A percentile compares a stretch with the other conserved stretches of the same genome.
These are phyloP conservation scores for Trichoderma asperellum DNA, from an alignment of 2,329 filamentous ascomycete genomes.

Conservation along the genomic window DNA sequence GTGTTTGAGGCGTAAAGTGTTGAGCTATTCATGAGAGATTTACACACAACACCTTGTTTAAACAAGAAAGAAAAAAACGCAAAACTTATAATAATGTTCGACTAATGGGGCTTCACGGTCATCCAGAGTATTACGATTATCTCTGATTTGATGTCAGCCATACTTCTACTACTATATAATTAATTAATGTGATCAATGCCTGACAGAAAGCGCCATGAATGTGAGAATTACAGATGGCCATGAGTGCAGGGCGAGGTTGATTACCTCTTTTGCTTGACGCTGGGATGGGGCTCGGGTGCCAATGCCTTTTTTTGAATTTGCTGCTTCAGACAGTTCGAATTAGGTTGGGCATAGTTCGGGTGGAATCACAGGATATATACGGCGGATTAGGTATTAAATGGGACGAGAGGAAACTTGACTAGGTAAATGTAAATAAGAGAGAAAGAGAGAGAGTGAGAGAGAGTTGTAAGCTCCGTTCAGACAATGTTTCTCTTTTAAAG, in stretches of 20 bases:
- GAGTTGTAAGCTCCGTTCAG: background rate
- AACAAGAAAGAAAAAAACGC: background rate
- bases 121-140: constrained; percentile 7
- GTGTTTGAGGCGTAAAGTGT: constrained; percentile 33
- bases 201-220: background rate
- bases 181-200: constrained; percentile 26
- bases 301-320: background rate
- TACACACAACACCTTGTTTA: constrained; percentile 14
- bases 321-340: background rate
- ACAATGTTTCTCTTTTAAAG: background rate
- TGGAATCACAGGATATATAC: constrained; percentile 8
- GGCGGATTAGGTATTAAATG: constrained; percentile 11
- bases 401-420: background rate
- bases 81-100: constrained; percentile 10
- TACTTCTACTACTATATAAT: constrained; percentile 13
- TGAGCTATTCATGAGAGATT: constrained; percentile 7
- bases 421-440: constrained; percentile 4
- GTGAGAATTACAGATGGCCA: constrained; percentile 7
- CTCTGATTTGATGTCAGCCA: constrained; percentile 19
- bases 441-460: too few species aligned
- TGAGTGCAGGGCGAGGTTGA: constrained; percentile 4
- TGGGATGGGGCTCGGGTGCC: constrained; percentile 1
- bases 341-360: background rate
- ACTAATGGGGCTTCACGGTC: constrained; percentile 13
- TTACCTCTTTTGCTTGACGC: background rate